phyloP scores from a whole-genome alignment of 768 basidiomycete species.

The Auriscalpium microsporum region DNA sequence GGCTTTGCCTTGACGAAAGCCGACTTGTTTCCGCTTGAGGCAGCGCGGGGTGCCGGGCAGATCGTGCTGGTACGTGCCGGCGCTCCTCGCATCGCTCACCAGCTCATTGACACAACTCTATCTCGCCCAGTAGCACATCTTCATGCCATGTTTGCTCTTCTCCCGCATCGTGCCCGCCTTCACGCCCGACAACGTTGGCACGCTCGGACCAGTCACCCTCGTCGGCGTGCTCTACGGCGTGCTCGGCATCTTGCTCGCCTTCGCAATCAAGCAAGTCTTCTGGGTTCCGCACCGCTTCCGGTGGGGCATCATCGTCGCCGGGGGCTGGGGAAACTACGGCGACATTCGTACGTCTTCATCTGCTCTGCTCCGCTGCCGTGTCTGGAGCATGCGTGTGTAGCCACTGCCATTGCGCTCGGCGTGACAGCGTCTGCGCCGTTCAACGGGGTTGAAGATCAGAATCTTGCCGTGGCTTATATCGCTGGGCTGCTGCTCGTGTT shows the following conservation, averaged over 20 bases:
- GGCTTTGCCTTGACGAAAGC: conserved; percentile 54
- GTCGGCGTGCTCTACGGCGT: conserved; percentile 52
- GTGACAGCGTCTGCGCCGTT: conserved; percentile 57
- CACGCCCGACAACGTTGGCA: conserved; percentile 43
- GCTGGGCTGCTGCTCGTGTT: conserved; percentile 54
- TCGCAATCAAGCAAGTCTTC: conserved; percentile 50
- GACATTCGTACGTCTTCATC: conserved; percentile 50
- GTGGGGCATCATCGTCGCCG: conserved; percentile 61
- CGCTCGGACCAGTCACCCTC: conserved; percentile 53
- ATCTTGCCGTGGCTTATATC: conserved; percentile 59
- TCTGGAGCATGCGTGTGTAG: conserved; percentile 24
- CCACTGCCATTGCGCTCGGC: conserved; percentile 57
- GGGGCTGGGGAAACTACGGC: conserved; percentile 60
- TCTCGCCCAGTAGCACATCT: conserved; percentile 36
- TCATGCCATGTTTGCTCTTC: conserved; percentile 58
- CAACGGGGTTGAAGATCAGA: conserved; percentile 45
- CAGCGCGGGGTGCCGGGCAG: conserved; percentile 52
- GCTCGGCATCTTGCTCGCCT: conserved; percentile 46
- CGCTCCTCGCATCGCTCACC: background rate
- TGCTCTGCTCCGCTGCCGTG: background rate
- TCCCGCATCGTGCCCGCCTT: conserved; percentile 67
- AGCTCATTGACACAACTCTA: background rate
- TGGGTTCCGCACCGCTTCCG: conserved; percentile 76
- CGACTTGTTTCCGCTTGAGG: conserved; percentile 50
- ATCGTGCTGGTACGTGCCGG: conserved; percentile 38